Evolutionary conservation across 306 rosid species (phyloP).

Genomic region (Castanea mollissima): DNA sequence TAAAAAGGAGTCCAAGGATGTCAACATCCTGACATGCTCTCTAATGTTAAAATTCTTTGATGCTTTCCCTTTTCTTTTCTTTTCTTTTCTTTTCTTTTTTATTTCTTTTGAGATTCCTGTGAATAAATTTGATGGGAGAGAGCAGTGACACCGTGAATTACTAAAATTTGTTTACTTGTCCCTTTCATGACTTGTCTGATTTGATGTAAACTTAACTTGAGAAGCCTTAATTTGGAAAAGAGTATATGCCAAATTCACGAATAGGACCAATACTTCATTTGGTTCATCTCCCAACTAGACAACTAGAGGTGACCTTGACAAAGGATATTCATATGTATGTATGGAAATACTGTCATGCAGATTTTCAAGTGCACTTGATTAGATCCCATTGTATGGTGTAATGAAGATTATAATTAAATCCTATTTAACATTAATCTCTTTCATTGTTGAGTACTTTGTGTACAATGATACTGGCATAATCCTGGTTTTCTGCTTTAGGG

Average conservation of each 20-base stretch:
- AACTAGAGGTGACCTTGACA: slow-evolving; percentile 27
- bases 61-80: slow-evolving; percentile 31
- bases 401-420: slow-evolving; percentile 6
- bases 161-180: slow-evolving; percentile 7
- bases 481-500: slow-evolving; percentile 5
- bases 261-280: slow-evolving; percentile 28
- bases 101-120: slow-evolving; percentile 42
- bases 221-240: slow-evolving; percentile 28
- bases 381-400: slow-evolving; percentile 5
- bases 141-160: slow-evolving; percentile 17
- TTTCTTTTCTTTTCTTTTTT: slow-evolving; percentile 32
- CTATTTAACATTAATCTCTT: slow-evolving; percentile 17
- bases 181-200: slow-evolving; percentile 21
- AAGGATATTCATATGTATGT: slow-evolving; percentile 29
- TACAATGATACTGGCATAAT: slow-evolving; percentile 4
- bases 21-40: slow-evolving; percentile 34
- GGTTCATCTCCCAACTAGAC: slow-evolving; percentile 32
- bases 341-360: background rate
- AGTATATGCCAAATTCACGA: slow-evolving; percentile 45
- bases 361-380: slow-evolving; percentile 20
- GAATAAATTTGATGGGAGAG: slow-evolving; percentile 45
- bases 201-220: slow-evolving; percentile 22
- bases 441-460: slow-evolving; percentile 22
- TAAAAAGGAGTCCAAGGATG: slow-evolving; percentile 32
- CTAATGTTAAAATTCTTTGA: slow-evolving; percentile 24